Evolutionary conservation across 148 eudicot species (phyloP).

Genomic region (Gaultheria prostrata): DNA sequence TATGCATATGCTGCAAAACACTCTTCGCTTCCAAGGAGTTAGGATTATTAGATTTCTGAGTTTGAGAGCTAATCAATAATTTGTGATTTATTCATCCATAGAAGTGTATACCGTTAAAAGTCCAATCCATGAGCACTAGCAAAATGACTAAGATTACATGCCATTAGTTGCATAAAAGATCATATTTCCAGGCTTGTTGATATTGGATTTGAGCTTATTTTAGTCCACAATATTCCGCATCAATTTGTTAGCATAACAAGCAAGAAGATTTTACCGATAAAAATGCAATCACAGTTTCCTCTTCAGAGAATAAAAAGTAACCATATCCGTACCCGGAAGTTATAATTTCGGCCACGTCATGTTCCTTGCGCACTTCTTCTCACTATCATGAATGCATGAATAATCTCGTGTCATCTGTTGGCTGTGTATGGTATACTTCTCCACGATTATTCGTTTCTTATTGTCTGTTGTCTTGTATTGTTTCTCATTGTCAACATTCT

Average conservation of each 20-base stretch:
- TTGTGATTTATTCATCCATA: not conserved
- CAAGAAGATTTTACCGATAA: not conserved
- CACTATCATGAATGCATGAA: not conserved
- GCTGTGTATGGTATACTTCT: not conserved
- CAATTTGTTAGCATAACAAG: not conserved
- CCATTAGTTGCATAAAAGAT: not conserved
- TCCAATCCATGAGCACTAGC: not conserved
- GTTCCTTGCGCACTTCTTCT: not conserved
- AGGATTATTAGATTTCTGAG: not conserved
- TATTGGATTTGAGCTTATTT: not conserved
- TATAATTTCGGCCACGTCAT: not conserved
- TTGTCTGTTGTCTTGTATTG: not conserved
- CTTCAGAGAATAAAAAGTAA: not conserved
- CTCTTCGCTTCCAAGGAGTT: not conserved
- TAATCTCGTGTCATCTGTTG: not conserved
- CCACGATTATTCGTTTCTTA: not conserved
- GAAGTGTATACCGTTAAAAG: not conserved
- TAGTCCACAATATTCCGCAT: not conserved
- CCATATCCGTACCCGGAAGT: not conserved
- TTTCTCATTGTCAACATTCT: not conserved
- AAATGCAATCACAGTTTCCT: not conserved
- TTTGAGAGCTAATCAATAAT: not conserved
- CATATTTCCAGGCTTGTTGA: not conserved
- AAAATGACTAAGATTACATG: not conserved
- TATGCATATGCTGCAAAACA: too few species aligned